phyloP scores from a whole-genome alignment of 2,329 filamentous ascomycete genomes.

The Trichoderma asperellum region DNA sequence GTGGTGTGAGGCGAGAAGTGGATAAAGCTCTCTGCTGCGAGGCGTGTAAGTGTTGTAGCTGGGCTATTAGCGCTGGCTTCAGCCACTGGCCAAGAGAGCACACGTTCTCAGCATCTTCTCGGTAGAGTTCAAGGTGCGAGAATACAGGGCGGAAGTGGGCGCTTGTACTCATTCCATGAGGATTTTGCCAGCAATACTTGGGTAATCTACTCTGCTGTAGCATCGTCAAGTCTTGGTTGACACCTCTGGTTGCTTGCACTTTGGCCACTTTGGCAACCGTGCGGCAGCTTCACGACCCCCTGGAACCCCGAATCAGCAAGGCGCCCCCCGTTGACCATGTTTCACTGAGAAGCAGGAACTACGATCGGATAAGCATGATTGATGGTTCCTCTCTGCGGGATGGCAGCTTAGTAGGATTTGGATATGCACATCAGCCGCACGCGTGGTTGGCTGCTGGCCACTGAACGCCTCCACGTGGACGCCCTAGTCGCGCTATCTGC shows the following conservation, averaged over 20 bases:
- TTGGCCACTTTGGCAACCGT: not conserved
- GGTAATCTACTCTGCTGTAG: not conserved
- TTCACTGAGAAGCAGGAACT: not conserved
- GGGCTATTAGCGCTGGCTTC: constrained; percentile 15
- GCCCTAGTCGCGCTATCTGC: not conserved
- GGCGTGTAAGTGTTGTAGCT: constrained; percentile 16
- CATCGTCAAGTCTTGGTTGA: not conserved
- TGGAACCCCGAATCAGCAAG: constrained; percentile 1
- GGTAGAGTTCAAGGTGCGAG: not conserved
- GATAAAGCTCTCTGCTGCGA: constrained; percentile 19
- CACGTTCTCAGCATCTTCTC: not conserved
- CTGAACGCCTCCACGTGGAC: constrained; percentile 19
- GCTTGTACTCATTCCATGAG: not conserved
- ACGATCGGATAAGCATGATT: not conserved
- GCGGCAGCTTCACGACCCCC: not conserved
- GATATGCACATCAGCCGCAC: constrained; percentile 20
- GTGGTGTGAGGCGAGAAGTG: not conserved
- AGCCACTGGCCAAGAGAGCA: constrained; percentile 14
- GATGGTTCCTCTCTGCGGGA: not conserved
- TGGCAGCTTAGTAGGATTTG: not conserved
- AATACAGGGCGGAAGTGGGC: not conserved
- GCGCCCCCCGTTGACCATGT: not conserved
- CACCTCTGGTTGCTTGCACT: not conserved
- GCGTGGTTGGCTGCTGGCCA: constrained; percentile 5
- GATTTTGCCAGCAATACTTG: not conserved